Evolutionary conservation across 1,139 yeast species (phyloP).

Genomic region (Scheffersomyces illinoinensis): DNA sequence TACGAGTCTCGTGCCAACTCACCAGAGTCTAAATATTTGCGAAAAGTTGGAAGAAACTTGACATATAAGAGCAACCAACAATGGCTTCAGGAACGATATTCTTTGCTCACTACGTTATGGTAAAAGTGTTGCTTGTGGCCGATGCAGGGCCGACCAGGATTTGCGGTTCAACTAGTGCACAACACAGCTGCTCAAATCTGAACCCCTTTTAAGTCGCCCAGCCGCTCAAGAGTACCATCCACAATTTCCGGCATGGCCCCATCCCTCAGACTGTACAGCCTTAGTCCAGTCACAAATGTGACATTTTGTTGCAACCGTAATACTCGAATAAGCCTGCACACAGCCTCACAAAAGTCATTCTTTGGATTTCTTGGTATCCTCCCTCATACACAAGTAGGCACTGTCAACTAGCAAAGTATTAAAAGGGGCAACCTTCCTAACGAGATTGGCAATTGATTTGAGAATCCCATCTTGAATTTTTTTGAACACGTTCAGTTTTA

Average conservation of each 20-base stretch:
- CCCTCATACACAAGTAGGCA: not conserved
- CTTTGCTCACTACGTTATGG: too few relatives aligned
- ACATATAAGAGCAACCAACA: too few relatives aligned
- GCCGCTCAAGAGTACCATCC: not conserved
- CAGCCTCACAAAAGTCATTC: not conserved
- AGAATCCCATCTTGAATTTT: not conserved
- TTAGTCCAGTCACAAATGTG: not conserved
- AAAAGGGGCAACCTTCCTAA: not conserved
- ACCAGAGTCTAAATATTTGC: too few relatives aligned
- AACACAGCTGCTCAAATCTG: not conserved
- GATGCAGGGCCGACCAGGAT: not conserved
- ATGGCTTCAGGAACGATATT: too few relatives aligned
- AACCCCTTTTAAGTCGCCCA: not conserved
- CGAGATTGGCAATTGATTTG: not conserved
- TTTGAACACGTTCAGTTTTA: too few relatives aligned
- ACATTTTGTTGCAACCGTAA: not conserved
- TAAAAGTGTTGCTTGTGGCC: too few relatives aligned
- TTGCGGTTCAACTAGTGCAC: not conserved
- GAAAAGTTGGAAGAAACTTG: too few relatives aligned
- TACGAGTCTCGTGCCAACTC: too few relatives aligned
- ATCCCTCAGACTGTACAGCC: not conserved
- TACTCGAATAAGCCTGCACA: not conserved
- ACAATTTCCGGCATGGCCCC: not conserved
- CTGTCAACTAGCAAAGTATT: not conserved
- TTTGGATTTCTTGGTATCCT: not conserved